These are phyloP conservation scores for Iris macrosiphon DNA, from an alignment of 106 monocot species.

Conservation along the genomic window DNA sequence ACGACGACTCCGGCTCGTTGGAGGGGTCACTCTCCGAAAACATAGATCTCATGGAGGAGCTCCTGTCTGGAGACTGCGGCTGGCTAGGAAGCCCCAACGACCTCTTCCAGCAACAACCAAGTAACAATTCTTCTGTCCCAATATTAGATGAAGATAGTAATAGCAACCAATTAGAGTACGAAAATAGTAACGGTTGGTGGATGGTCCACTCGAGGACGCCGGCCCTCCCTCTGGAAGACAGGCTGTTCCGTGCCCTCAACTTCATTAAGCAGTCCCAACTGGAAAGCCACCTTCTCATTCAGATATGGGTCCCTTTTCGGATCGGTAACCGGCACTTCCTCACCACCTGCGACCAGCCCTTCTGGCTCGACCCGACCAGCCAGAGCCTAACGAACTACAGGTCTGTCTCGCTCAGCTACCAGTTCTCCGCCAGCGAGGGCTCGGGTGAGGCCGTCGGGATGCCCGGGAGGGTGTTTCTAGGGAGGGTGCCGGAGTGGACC, in stretches of 20 bases:
- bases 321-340: slow-evolving; percentile 45
- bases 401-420: slow-evolving; percentile 38
- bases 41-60: slow-evolving; percentile 31
- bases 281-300: slow-evolving; percentile 51
- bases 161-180: background rate
- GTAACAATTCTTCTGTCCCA: background rate
- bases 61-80: slow-evolving; percentile 16
- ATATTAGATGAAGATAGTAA: background rate
- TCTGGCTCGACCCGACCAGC: slow-evolving; percentile 32
- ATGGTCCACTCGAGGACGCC: background rate
- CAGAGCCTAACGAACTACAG: slow-evolving; percentile 52
- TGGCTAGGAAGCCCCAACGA: slow-evolving; percentile 5
- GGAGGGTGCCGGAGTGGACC: slow-evolving; percentile 85
- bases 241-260: slow-evolving; percentile 24
- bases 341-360: slow-evolving; percentile 68
- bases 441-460: slow-evolving; percentile 43
- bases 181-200: background rate
- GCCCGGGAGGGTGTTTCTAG: slow-evolving; percentile 80
- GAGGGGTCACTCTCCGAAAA: slow-evolving; percentile 1
- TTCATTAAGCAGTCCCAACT: slow-evolving; percentile 29
- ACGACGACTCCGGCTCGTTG: background rate
- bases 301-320: slow-evolving; percentile 62
- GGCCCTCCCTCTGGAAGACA: slow-evolving; percentile 12
- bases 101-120: slow-evolving; percentile 2
- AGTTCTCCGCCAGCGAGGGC: slow-evolving; percentile 56